Conservation (phyloP, 1,284 basidiomycete genomes). For the Cutaneotrichosporon spelunceum region DNA sequence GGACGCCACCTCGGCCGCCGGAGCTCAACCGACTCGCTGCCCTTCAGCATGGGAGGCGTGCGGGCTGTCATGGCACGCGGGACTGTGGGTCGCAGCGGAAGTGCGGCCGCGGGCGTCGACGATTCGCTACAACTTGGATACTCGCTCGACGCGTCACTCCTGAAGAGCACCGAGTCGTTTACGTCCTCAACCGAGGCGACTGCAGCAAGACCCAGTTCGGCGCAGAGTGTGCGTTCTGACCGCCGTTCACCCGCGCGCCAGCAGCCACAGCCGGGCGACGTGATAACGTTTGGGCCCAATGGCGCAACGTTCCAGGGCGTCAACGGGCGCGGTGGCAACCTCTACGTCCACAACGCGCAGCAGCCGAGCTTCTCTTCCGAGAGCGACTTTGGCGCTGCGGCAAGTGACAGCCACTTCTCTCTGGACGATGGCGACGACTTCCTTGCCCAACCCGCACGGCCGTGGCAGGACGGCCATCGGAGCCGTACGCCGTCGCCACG, state of each 20-base stretch:
- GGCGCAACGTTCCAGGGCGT: not conserved
- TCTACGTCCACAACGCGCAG: conserved; percentile 19
- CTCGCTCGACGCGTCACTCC: not conserved
- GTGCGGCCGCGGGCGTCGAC: not conserved
- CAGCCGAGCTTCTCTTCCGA: conserved; percentile 23
- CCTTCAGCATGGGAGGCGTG: conserved; percentile 9
- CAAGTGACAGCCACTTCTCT: conserved; percentile 27
- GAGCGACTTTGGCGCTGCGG: conserved; percentile 25
- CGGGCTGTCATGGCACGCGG: conserved; percentile 18
- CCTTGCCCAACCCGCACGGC: conserved; percentile 11
- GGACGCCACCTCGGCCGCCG: conserved; percentile 9
- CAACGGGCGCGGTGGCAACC: conserved; percentile 4
- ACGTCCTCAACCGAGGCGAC: not conserved
- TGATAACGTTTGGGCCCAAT: conserved; percentile 1
- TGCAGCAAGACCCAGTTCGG: conserved; percentile 4
- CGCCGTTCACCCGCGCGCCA: not conserved
- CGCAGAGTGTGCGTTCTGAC: conserved; percentile 6
- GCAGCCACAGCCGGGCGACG: conserved; percentile 5
- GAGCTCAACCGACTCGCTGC: conserved; percentile 14
- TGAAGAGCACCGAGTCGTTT: conserved; percentile 7
- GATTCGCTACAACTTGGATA: conserved; percentile 3
- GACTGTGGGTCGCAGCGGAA: conserved; percentile 12
- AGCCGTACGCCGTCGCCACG: conserved; percentile 19
- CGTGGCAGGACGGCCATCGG: conserved; percentile 16
- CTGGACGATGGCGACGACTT: conserved; percentile 27